Base-by-base conservation (phyloP, 176 grass and related monocot species). In the Puccinellia tenuiflora region DNA sequence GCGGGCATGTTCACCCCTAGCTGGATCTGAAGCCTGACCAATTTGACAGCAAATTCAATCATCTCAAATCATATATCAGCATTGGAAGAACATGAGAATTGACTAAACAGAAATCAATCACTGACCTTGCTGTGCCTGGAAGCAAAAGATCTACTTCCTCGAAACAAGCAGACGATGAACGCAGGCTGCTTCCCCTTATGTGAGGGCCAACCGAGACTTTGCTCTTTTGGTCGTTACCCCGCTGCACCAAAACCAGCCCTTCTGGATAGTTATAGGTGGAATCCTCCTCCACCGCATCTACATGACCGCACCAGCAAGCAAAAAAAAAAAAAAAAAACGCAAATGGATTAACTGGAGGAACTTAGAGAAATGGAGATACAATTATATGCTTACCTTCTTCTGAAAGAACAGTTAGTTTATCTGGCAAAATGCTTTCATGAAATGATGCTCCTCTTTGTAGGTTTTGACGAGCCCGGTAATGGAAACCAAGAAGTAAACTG, bases 71-170 rank as follows among this genome's bases (percentile, higher is more conserved):
- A 28, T 47, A 72, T 13, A 72, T 47, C 16, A 47, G 24, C 68
- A 47, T 18, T 72, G 40, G 24, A 48, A 30, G 69, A 2, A 10
- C 0, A 30, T 73, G 42, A 3, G 42, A 0, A 29, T 0, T 47
- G 40, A 30, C 7, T 17, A 47, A 10, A 28, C 16, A 43, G 6
- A 9, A 72, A 72, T 28, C 3, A 7, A 71, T 22, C 9, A 56
- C 17, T 39, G 8, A 28, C 30, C 96, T 99, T 82, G 96, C 96
- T 66, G 93, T 96, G 33, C 96, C 96, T 33, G 96, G 96, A 87
- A 99, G 96, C 26, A 99, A 91, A 21, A 99, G 96, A 88, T 96
- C 96, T 74, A 99, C 96, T 90, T 96, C 96, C 68, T 86, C 96
- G 40, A 90, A 99, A 46, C 96, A 91, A 86, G 93, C 93, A 47